These are phyloP conservation scores for Arxiozyma telluris DNA, from an alignment of 1,139 yeast species.

Conservation along the genomic window DNA sequence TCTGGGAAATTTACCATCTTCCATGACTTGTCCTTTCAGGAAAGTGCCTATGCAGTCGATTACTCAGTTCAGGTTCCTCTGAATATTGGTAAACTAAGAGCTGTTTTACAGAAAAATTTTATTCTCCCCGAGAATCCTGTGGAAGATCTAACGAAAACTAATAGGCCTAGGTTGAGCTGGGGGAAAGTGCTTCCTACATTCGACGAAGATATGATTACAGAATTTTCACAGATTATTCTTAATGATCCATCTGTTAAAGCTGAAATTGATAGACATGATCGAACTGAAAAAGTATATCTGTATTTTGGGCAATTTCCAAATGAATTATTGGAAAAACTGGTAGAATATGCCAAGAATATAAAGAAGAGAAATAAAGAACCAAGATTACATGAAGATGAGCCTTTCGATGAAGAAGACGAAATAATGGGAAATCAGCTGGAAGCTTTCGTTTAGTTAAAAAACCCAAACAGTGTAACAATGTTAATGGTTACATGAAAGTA, in stretches of 20 bases:
- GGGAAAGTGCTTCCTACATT: constrained; percentile 29
- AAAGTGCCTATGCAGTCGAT: constrained; percentile 64
- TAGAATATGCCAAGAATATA: constrained; percentile 2
- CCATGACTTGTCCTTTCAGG: constrained; percentile 76
- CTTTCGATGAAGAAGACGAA: constrained; percentile 1
- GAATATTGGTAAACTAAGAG: constrained; percentile 57
- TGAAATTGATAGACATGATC: constrained; percentile 85
- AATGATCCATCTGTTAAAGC: constrained; percentile 85
- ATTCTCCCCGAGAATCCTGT: not conserved
- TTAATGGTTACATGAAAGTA: not conserved
- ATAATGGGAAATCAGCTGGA: constrained; percentile 1
- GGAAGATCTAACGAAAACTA: not conserved
- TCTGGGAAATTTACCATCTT: constrained; percentile 72
- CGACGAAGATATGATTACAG: constrained; percentile 78
- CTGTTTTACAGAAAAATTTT: constrained; percentile 51
- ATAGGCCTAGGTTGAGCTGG: constrained; percentile 1
- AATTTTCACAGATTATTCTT: constrained; percentile 88
- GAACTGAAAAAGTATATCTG: constrained; percentile 96
- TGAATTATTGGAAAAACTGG: constrained; percentile 51
- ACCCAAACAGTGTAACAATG: not conserved
- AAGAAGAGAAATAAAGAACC: not conserved
- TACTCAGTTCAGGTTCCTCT: constrained; percentile 66
- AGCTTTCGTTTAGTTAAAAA: not conserved
- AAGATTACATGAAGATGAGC: not conserved
- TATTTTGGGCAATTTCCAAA: constrained; percentile 87